phyloP scores from a whole-genome alignment of 306 rosid species.

The Cucumis cinereus region DNA sequence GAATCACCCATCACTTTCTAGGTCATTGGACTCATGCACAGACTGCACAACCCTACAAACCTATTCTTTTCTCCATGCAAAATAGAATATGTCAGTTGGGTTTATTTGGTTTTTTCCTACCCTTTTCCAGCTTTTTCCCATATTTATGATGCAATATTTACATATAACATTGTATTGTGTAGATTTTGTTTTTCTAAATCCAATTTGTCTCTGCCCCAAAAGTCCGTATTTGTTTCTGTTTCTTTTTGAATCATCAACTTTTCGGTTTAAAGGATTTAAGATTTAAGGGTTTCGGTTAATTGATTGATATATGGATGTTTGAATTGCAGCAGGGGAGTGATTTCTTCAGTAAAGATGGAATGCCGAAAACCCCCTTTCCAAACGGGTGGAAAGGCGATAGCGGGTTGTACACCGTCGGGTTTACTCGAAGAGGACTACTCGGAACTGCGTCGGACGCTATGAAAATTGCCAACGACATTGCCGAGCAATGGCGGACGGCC shows the following conservation, averaged over 20 bases:
- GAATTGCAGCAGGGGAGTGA: constrained; percentile 33
- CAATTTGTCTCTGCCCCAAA: neutral
- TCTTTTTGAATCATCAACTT: neutral
- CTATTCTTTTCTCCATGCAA: constrained; percentile 63
- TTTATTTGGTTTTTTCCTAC: neutral
- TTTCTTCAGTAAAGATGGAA: constrained; percentile 61
- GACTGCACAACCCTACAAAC: constrained; percentile 31
- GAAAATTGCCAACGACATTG: constrained; percentile 48
- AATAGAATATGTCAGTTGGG: constrained; percentile 28
- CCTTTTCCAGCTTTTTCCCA: neutral
- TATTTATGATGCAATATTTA: neutral
- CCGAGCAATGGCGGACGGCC: constrained; percentile 34
- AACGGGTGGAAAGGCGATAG: constrained; percentile 74
- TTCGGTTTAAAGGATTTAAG: neutral
- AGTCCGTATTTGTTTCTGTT: neutral
- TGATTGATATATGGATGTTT: neutral
- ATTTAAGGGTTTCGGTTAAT: neutral
- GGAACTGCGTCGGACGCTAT: constrained; percentile 70
- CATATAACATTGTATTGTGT: neutral
- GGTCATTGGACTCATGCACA: constrained; percentile 29
- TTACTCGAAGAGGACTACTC: constrained; percentile 64
- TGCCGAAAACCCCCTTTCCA: constrained; percentile 84
- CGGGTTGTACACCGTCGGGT: constrained; percentile 82
- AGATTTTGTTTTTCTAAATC: neutral
- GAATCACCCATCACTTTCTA: constrained; percentile 41